Evolutionary conservation across 306 rosid genomes (phyloP).

Genomic region (Ceratonia siliqua): DNA sequence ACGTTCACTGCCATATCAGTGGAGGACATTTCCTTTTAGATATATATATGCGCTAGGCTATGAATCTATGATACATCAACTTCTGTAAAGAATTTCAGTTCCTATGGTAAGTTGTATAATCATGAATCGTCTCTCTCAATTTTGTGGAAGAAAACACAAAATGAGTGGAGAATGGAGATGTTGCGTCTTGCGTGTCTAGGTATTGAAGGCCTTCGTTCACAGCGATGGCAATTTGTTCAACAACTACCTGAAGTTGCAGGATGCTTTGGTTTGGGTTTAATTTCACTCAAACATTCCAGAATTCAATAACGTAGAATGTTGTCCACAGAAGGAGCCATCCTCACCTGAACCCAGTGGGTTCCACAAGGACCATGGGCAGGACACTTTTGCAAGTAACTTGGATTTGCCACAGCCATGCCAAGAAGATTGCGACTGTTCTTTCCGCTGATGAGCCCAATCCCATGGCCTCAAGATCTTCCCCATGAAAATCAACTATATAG

Average conservation of each 20-base stretch:
- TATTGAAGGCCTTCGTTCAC: conserved; percentile 70
- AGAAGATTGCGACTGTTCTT: conserved; percentile 56
- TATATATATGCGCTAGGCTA: conserved; percentile 62
- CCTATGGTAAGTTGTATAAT: conserved; percentile 48
- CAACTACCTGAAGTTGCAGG: conserved; percentile 58
- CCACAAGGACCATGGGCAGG: too few species aligned
- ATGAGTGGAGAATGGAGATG: background rate
- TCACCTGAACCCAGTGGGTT: conserved; percentile 34
- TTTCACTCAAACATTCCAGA: conserved; percentile 71
- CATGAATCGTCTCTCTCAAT: conserved; percentile 41
- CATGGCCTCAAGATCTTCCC: conserved; percentile 34
- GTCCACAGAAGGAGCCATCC: conserved; percentile 48
- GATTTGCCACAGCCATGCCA: conserved; percentile 49
- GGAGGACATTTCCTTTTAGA: conserved; percentile 88
- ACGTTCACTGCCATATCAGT: conserved; percentile 95
- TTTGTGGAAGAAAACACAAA: background rate
- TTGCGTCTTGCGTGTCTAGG: conserved; percentile 40
- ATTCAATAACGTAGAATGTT: conserved; percentile 67
- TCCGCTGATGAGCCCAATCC: conserved; percentile 40
- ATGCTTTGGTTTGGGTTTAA: conserved; percentile 68
- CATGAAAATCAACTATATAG: background rate
- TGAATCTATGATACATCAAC: conserved; percentile 80
- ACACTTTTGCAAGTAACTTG: conserved; percentile 22
- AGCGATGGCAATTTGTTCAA: conserved; percentile 60
- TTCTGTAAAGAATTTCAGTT: conserved; percentile 79